A percentile compares a stretch with the other conserved stretches of the same genome.
Evolutionary conservation across 2,329 filamentous ascomycete species (phyloP).

Genomic region (Lasiodiplodia hormozganensis): DNA sequence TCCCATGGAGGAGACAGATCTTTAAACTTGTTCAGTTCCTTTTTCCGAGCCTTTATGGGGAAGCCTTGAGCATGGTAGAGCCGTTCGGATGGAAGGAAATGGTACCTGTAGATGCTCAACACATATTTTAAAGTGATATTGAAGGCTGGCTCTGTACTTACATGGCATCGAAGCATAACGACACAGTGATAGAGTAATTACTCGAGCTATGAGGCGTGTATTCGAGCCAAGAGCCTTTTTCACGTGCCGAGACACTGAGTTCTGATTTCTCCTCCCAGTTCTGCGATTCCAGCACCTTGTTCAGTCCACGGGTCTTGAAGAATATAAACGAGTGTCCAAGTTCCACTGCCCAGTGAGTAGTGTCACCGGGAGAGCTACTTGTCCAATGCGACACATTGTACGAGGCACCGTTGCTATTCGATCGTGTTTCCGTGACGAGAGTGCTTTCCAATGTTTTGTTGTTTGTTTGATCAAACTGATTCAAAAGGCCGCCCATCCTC

Average conservation of each 20-base stretch:
- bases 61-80: neutral
- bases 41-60: neutral
- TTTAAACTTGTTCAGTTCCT: neutral
- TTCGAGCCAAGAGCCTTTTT: neutral
- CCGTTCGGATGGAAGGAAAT: neutral
- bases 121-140: fast-evolving
- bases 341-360: neutral
- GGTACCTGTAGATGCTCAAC: neutral
- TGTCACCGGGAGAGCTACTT: neutral
- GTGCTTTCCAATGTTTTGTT: neutral
- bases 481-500: neutral
- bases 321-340: neutral
- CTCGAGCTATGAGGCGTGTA: neutral
- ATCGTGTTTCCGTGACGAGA: neutral
- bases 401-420: too few species aligned
- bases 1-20: neutral
- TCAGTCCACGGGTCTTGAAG: neutral
- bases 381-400: neutral
- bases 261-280: too few species aligned
- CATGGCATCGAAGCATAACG: neutral
- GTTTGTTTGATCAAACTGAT: neutral
- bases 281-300: too few species aligned
- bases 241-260: neutral
- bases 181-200: neutral
- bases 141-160: neutral